These are phyloP conservation scores for Powellomyces hirtus DNA, from an alignment of 192 early-diverging fungal species.

Conservation along the genomic window DNA sequence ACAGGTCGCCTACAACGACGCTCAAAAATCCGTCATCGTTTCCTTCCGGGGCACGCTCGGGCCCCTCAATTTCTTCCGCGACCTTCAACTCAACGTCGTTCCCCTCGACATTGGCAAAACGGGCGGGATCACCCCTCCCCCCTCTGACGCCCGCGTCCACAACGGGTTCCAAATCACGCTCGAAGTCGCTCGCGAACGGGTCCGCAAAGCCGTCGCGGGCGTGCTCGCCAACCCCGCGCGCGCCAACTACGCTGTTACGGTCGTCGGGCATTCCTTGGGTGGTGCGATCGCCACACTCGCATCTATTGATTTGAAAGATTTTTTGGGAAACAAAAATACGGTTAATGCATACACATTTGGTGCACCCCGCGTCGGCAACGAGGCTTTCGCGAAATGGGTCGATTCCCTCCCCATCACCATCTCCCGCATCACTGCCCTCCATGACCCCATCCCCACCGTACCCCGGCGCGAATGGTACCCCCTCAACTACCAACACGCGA, in stretches of 20 bases:
- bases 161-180: conserved; percentile 17
- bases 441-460: conserved; percentile 17
- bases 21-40: conserved; percentile 8
- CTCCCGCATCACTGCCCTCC: background rate
- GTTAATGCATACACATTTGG: conserved; percentile 3
- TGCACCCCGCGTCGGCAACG: conserved; percentile 18
- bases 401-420: conserved; percentile 7
- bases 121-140: background rate
- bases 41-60: conserved; percentile 13
- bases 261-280: conserved; percentile 8
- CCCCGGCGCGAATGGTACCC: conserved; percentile 18
- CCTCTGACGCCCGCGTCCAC: conserved; percentile 6
- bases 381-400: conserved; percentile 9
- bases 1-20: conserved; percentile 21
- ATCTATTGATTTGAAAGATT: conserved; percentile 6
- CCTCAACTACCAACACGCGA: conserved; percentile 8
- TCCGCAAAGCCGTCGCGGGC: background rate
- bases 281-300: conserved; percentile 1
- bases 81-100: conserved; percentile 1
- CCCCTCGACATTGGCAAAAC: background rate
- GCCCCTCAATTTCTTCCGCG: conserved; percentile 14
- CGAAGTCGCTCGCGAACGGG: background rate
- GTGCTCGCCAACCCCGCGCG: background rate
- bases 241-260: background rate
- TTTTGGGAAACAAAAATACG: background rate